Conservation (phyloP, 2,329 filamentous ascomycete genomes). For the Periglandula ipomoeae region DNA sequence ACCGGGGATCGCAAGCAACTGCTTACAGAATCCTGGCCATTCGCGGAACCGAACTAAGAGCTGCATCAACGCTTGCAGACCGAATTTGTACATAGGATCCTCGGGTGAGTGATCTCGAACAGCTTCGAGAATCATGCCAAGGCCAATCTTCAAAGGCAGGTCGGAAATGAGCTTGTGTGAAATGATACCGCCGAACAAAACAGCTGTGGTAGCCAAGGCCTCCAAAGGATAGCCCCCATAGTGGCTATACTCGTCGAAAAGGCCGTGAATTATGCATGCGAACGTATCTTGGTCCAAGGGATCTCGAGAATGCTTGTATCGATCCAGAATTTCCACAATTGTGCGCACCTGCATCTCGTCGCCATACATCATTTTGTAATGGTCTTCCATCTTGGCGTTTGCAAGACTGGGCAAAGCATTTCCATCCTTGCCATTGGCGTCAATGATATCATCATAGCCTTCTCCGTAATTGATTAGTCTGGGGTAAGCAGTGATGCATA, state of each 20-base stretch:
- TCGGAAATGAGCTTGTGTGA: slow-evolving; percentile 86
- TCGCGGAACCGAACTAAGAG: slow-evolving; percentile 74
- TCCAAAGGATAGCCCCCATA: slow-evolving; percentile 96
- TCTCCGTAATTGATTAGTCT: slow-evolving; percentile 94
- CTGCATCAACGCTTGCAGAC: slow-evolving; percentile 87
- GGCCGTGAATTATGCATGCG: slow-evolving; percentile 94
- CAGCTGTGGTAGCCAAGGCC: slow-evolving; percentile 87
- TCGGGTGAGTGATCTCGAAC: slow-evolving; percentile 77
- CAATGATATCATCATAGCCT: slow-evolving; percentile 84
- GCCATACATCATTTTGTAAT: slow-evolving; percentile 97
- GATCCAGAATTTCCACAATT: slow-evolving; percentile 74
- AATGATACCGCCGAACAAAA: slow-evolving; percentile 94
- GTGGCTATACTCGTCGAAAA: slow-evolving; percentile 95
- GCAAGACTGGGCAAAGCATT: slow-evolving; percentile 72
- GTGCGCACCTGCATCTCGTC: slow-evolving; percentile 78
- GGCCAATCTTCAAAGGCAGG: slow-evolving; percentile 83
- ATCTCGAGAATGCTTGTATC: slow-evolving; percentile 81
- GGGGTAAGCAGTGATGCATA: slow-evolving; percentile 87
- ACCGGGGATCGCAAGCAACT: too few relatives aligned
- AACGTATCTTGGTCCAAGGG: slow-evolving; percentile 88
- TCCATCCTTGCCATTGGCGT: slow-evolving; percentile 71
- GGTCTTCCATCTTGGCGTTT: slow-evolving; percentile 89
- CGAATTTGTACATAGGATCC: slow-evolving; percentile 96
- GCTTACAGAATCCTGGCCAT: slow-evolving; percentile 92
- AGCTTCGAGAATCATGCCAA: slow-evolving; percentile 96